phyloP scores from a whole-genome alignment of 257 asterid species.

The Solanum chaucha region DNA sequence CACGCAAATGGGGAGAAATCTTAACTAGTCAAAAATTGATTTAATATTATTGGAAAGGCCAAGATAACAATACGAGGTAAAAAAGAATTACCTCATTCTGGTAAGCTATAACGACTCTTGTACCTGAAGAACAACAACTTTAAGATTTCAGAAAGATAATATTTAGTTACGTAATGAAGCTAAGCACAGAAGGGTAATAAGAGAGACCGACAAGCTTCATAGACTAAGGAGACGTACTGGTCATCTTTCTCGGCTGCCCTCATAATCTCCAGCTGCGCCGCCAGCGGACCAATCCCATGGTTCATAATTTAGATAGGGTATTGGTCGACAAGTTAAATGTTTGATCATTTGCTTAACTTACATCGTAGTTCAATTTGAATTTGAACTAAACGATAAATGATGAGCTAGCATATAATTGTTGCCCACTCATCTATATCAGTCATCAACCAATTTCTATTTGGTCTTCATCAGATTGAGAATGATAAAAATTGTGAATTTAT shows the following conservation, averaged over 20 bases:
- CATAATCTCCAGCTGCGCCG: constrained; percentile 90
- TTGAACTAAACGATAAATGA: background rate
- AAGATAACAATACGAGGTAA: background rate
- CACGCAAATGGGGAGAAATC: background rate
- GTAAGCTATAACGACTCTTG: constrained; percentile 74
- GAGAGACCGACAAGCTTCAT: constrained; percentile 66
- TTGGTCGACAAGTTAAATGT: background rate
- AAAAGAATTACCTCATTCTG: constrained; percentile 65
- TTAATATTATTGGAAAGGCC: background rate
- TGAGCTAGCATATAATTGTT: background rate
- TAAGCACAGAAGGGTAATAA: background rate
- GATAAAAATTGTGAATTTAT: background rate
- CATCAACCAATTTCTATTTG: background rate
- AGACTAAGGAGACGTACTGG: constrained; percentile 85
- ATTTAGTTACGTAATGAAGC: background rate
- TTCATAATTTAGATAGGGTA: background rate
- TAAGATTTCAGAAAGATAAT: background rate
- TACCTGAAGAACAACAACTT: constrained; percentile 33
- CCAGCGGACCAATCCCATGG: constrained; percentile 24
- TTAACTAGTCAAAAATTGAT: background rate
- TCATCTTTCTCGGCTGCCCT: constrained; percentile 97
- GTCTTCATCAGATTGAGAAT: background rate
- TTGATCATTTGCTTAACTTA: background rate
- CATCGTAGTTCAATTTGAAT: background rate
- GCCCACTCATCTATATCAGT: background rate